These are phyloP conservation scores for Lignosus rhinocerotis DNA, from an alignment of 1,284 basidiomycete genomes.

Conservation along the genomic window DNA sequence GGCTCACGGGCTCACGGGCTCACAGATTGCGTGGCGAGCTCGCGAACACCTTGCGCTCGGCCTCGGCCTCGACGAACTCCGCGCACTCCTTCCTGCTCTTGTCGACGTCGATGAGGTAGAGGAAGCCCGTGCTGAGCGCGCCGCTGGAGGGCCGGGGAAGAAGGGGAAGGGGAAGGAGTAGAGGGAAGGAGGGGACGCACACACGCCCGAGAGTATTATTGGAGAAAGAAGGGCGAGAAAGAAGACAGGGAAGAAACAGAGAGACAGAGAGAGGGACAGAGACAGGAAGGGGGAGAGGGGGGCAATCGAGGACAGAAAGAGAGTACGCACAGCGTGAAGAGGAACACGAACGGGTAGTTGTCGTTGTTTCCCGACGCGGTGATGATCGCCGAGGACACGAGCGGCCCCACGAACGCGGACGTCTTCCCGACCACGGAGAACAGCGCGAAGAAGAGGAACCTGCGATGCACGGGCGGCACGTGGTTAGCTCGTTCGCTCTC, in stretches of 20 bases:
- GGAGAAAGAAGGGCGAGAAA: neutral
- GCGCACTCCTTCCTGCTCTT: constrained; percentile 71
- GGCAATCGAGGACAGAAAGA: too few species aligned
- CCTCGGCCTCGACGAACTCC: constrained; percentile 61
- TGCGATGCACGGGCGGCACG: constrained; percentile 28
- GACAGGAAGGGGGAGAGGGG: neutral
- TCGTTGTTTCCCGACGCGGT: constrained; percentile 69
- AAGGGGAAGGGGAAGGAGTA: neutral
- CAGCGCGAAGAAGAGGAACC: constrained; percentile 79
- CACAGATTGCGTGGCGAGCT: constrained; percentile 8
- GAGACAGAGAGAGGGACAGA: neutral
- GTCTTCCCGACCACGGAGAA: constrained; percentile 80
- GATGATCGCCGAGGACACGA: constrained; percentile 76
- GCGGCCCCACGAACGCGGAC: constrained; percentile 80
- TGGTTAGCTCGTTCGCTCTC: constrained; percentile 5
- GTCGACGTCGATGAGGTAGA: constrained; percentile 69
- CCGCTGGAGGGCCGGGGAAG: constrained; percentile 43
- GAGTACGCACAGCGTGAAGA: constrained; percentile 64
- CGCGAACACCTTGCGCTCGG: constrained; percentile 48
- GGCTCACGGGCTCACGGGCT: too few species aligned
- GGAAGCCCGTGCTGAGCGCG: constrained; percentile 59
- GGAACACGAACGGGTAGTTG: constrained; percentile 81
- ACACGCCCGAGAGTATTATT: neutral
- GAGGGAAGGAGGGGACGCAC: neutral
- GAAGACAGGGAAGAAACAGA: neutral